phyloP scores from a whole-genome alignment of 2,329 filamentous ascomycete species.

The Cadophora luteo-olivacea region DNA sequence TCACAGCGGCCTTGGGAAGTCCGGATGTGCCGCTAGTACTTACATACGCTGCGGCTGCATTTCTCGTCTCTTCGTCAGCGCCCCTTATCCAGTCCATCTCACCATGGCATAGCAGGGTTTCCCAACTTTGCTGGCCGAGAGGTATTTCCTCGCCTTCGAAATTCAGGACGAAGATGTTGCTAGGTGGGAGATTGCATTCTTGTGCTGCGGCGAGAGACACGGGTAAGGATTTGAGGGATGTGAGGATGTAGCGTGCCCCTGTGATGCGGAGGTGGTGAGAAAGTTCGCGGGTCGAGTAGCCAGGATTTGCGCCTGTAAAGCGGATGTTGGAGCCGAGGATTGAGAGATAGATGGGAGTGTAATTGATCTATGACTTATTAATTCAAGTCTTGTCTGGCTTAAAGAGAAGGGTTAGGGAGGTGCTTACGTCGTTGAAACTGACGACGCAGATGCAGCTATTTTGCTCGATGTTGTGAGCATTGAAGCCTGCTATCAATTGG shows the following conservation, averaged over 20 bases:
- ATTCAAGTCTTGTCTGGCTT: background rate
- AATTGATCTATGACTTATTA: slow-evolving; percentile 12
- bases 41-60: slow-evolving; percentile 52
- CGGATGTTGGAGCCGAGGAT: slow-evolving; percentile 39
- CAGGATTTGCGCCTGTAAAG: slow-evolving; percentile 40
- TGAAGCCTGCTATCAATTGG: slow-evolving; percentile 38
- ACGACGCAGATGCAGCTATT: slow-evolving; percentile 42
- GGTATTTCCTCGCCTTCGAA: slow-evolving; percentile 32
- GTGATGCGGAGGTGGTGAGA: slow-evolving; percentile 40
- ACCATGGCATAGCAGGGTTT: slow-evolving; percentile 31
- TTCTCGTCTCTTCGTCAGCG: background rate
- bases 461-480: slow-evolving; percentile 34
- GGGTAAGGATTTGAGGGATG: slow-evolving; percentile 36
- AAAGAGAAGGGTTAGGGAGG: background rate
- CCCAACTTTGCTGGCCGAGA: slow-evolving; percentile 31
- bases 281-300: slow-evolving; percentile 40
- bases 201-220: slow-evolving; percentile 35
- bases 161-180: slow-evolving; percentile 40
- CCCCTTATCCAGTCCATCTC: slow-evolving; percentile 36
- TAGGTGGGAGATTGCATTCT: slow-evolving; percentile 38
- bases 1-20: slow-evolving; percentile 49
- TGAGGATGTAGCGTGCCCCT: slow-evolving; percentile 37
- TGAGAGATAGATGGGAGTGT: slow-evolving; percentile 31
- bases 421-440: slow-evolving; percentile 42
- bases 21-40: slow-evolving; percentile 64